phyloP scores from a whole-genome alignment of 495 filamentous ascomycete genomes.

The Thozetella sp. region DNA sequence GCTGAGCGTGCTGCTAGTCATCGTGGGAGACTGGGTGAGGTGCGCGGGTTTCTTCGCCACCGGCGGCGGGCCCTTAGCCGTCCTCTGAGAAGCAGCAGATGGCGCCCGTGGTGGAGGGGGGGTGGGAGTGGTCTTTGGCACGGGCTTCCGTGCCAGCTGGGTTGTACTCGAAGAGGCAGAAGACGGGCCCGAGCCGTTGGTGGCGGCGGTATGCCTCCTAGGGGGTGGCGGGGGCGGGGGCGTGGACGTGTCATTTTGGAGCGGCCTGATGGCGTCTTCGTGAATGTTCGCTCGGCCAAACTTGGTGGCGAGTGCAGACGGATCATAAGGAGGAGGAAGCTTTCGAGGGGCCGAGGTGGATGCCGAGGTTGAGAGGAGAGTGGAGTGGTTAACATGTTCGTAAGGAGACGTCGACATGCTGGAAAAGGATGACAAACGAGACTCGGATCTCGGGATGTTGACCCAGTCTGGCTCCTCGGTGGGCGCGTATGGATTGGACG shows the following conservation, averaged over 20 bases:
- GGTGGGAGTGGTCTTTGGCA: constrained; percentile 21
- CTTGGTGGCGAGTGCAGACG: constrained; percentile 41
- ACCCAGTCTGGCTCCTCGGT: constrained; percentile 81
- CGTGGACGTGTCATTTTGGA: constrained; percentile 25
- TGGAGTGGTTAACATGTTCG: constrained; percentile 47
- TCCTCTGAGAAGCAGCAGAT: constrained; percentile 26
- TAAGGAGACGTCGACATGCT: constrained; percentile 46
- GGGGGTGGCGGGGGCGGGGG: constrained; percentile 50
- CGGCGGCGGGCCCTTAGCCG: constrained; percentile 44
- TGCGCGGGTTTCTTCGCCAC: constrained; percentile 56
- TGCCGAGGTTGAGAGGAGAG: constrained; percentile 39
- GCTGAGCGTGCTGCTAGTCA: constrained; percentile 20
- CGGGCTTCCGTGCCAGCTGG: constrained; percentile 16
- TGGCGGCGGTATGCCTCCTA: constrained; percentile 34
- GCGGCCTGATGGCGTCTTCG: constrained; percentile 29
- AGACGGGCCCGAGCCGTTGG: not conserved
- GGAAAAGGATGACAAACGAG: constrained; percentile 43
- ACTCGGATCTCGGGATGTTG: constrained; percentile 50
- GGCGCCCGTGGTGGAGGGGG: constrained; percentile 26
- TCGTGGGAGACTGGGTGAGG: constrained; percentile 39
- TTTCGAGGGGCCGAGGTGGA: constrained; percentile 44
- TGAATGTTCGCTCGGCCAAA: constrained; percentile 31
- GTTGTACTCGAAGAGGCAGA: not conserved
- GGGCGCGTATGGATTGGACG: constrained; percentile 77
- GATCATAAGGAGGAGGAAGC: constrained; percentile 55